Evolutionary conservation across 2,329 filamentous ascomycete genomes (phyloP).

Genomic region (Ustilaginoidea virens): DNA sequence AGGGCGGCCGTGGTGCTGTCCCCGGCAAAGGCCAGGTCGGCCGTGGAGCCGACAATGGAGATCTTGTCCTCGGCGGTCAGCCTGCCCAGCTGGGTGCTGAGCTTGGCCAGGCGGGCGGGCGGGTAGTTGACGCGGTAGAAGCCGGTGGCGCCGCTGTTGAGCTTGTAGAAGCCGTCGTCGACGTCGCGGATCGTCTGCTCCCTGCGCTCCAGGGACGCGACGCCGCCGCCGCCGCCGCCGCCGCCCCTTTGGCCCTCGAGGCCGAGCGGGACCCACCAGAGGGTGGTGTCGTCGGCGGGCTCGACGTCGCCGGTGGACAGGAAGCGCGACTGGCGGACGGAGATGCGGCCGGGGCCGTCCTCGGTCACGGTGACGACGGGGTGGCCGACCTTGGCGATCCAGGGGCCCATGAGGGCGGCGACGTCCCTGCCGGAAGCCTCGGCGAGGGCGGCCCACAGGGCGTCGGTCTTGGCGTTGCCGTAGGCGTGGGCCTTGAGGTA

Average conservation of each 20-base stretch:
- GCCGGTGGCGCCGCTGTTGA: constrained; percentile 79
- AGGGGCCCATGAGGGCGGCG: constrained; percentile 74
- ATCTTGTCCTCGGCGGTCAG: constrained; percentile 84
- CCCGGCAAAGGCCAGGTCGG: constrained; percentile 76
- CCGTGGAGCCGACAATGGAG: constrained; percentile 76
- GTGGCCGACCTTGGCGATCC: constrained; percentile 93
- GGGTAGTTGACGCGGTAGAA: constrained; percentile 92
- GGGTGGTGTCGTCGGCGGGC: constrained; percentile 77
- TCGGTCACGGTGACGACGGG: constrained; percentile 79
- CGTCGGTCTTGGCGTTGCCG: constrained; percentile 77
- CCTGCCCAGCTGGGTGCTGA: constrained; percentile 60
- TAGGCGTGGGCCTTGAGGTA: constrained; percentile 86
- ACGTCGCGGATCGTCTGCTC: constrained; percentile 61
- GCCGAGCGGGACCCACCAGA: constrained; percentile 90
- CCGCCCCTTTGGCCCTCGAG: constrained; percentile 60
- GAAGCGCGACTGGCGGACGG: constrained; percentile 75
- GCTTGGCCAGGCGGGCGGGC: constrained; percentile 62
- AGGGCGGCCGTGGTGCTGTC: constrained; percentile 69
- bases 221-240: constrained; percentile 44
- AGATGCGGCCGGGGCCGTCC: constrained; percentile 67
- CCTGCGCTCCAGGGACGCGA: constrained; percentile 58
- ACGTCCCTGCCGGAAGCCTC: constrained; percentile 82
- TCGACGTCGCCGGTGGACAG: constrained; percentile 82
- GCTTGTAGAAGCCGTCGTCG: constrained; percentile 74
- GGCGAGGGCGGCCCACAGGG: constrained; percentile 78